Conservation (phyloP, 495 filamentous ascomycete species). For the Tuber brumale region DNA sequence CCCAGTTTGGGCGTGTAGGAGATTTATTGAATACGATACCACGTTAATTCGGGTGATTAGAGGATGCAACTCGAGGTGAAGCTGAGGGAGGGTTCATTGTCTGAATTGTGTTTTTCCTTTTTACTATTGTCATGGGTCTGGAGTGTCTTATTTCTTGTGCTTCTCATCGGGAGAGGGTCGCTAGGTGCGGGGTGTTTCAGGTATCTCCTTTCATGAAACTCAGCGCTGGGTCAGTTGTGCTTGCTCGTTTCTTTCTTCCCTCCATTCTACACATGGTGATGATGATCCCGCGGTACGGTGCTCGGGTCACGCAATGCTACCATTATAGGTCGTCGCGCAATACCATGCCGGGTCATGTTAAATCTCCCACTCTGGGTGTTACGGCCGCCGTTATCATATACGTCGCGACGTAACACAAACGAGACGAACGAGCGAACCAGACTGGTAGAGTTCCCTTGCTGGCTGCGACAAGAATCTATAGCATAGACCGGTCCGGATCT, state of each 20-base stretch:
- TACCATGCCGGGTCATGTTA: not conserved
- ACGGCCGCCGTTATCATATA: not conserved
- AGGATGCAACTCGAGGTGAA: not conserved
- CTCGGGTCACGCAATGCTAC: not conserved
- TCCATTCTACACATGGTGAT: not conserved
- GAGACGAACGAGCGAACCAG: too few species aligned
- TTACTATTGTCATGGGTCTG: not conserved
- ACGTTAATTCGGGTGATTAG: not conserved
- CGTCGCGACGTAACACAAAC: too few species aligned
- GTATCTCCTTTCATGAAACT: not conserved
- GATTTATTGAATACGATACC: not conserved
- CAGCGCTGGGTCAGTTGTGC: not conserved
- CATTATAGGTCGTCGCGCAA: not conserved
- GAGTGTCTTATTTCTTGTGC: not conserved
- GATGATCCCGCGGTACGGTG: not conserved
- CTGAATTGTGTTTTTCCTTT: not conserved
- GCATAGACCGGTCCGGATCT: too few species aligned
- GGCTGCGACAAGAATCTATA: too few species aligned
- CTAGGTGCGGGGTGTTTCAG: not conserved
- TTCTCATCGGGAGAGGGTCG: not conserved
- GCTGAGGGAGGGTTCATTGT: not conserved
- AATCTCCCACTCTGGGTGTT: not conserved
- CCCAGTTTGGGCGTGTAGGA: not conserved
- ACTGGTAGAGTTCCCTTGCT: too few species aligned
- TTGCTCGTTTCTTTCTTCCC: not conserved